A percentile compares a stretch with the other conserved stretches of the same genome.
Evolutionary conservation across 305 asterid genomes (phyloP).

Genomic region (Fraxinus platypoda): DNA sequence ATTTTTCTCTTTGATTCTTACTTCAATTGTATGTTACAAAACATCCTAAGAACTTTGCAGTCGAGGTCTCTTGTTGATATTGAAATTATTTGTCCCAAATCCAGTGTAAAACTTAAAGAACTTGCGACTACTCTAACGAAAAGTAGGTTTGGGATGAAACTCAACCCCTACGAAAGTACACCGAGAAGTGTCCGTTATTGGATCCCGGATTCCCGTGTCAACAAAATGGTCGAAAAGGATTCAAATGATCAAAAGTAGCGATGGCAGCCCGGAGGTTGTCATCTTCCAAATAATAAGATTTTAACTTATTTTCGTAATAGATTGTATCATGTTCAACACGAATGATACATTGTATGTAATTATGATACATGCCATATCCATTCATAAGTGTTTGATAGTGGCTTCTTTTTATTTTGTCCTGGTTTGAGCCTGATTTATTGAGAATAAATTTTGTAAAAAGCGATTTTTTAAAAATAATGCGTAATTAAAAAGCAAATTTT

Average conservation of each 20-base stretch:
- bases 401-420: neutral
- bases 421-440: no score
- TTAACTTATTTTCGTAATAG: neutral
- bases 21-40: conserved; percentile 25
- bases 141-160: conserved; percentile 68
- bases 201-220: conserved; percentile 81
- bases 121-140: conserved; percentile 64
- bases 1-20: conserved; percentile 35
- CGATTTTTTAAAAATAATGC: no score
- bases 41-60: conserved; percentile 25
- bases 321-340: neutral
- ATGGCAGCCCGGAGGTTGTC: conserved; percentile 66
- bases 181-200: conserved; percentile 71
- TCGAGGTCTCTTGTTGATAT: conserved; percentile 35
- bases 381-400: neutral
- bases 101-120: conserved; percentile 15
- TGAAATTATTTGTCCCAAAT: conserved; percentile 31
- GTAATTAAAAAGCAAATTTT: no score
- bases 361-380: conserved; percentile 1
- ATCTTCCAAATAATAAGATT: conserved; percentile 51
- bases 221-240: conserved; percentile 51
- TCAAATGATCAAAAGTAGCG: conserved; percentile 66
- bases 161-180: conserved; percentile 37
- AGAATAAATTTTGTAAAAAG: no score
- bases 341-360: neutral